Conservation (phyloP, 768 basidiomycete species). For the Mycena filopes region DNA sequence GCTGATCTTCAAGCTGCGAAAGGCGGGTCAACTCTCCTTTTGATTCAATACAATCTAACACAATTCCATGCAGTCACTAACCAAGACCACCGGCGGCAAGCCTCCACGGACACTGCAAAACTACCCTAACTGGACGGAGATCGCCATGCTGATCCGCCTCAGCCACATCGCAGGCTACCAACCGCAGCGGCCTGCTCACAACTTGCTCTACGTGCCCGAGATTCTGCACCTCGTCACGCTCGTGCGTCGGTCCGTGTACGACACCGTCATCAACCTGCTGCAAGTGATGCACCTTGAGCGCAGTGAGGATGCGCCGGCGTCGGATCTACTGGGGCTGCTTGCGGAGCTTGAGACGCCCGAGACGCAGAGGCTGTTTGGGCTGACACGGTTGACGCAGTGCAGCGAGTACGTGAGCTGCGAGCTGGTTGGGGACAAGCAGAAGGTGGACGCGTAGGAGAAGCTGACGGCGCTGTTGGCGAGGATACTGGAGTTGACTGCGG, state of each 20-base stretch:
- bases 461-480: conserved; percentile 72
- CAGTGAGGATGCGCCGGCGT: conserved; percentile 65
- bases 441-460: conserved; percentile 73
- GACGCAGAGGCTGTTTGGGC: conserved; percentile 77
- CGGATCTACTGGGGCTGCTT: conserved; percentile 72
- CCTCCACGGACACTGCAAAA: conserved; percentile 72
- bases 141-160: conserved; percentile 83
- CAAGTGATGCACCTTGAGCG: conserved; percentile 76
- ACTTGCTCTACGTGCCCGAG: conserved; percentile 86
- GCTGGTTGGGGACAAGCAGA: conserved; percentile 60
- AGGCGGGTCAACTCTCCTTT: conserved; percentile 55
- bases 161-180: conserved; percentile 77
- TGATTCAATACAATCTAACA: neutral
- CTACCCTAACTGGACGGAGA: conserved; percentile 83
- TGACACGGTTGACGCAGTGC: conserved; percentile 67
- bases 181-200: conserved; percentile 68
- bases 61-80: conserved; percentile 72
- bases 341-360: conserved; percentile 67
- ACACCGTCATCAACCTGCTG: conserved; percentile 82
- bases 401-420: conserved; percentile 77
- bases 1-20: conserved; percentile 81
- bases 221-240: conserved; percentile 81
- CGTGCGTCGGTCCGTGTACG: conserved; percentile 85
- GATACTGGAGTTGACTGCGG: conserved; percentile 72
- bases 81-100: conserved; percentile 71